phyloP scores from a whole-genome alignment of 495 filamentous ascomycete species.

The Talaromyces proteolyticus region DNA sequence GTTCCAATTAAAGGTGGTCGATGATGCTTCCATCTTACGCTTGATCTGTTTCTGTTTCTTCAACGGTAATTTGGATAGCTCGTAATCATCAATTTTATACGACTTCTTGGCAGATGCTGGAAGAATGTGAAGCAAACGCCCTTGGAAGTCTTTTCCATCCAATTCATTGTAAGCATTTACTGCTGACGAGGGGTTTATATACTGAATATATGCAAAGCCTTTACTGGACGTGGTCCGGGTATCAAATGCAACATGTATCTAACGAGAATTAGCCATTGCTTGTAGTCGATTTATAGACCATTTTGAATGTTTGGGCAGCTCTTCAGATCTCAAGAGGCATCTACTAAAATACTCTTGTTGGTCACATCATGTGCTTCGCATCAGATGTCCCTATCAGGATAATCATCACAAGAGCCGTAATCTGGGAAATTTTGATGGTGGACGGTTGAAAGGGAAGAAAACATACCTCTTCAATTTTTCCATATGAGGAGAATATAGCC shows the following conservation, averaged over 20 bases:
- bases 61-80: slow-evolving; percentile 79
- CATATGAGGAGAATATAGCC: slow-evolving; percentile 61
- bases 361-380: slow-evolving; percentile 64
- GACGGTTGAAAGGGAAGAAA: background rate
- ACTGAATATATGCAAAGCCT: slow-evolving; percentile 87
- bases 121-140: slow-evolving; percentile 83
- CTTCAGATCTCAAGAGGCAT: slow-evolving; percentile 63
- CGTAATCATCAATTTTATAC: slow-evolving; percentile 77
- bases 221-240: slow-evolving; percentile 59
- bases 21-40: slow-evolving; percentile 69
- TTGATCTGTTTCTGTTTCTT: slow-evolving; percentile 91
- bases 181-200: slow-evolving; percentile 61
- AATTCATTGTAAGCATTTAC: slow-evolving; percentile 64
- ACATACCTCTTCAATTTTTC: slow-evolving; percentile 82
- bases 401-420: slow-evolving; percentile 73
- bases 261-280: slow-evolving; percentile 30
- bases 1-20: slow-evolving; percentile 89
- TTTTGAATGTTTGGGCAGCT: slow-evolving; percentile 10
- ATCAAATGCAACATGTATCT: slow-evolving; percentile 81
- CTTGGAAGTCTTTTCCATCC: slow-evolving; percentile 83
- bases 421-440: background rate
- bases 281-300: background rate
- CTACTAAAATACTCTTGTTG: slow-evolving; percentile 72
- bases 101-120: slow-evolving; percentile 75
- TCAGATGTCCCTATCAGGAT: slow-evolving; percentile 99